Base-by-base conservation (phyloP, 1,139 yeast species). In the Protomyces pachydermus region DNA sequence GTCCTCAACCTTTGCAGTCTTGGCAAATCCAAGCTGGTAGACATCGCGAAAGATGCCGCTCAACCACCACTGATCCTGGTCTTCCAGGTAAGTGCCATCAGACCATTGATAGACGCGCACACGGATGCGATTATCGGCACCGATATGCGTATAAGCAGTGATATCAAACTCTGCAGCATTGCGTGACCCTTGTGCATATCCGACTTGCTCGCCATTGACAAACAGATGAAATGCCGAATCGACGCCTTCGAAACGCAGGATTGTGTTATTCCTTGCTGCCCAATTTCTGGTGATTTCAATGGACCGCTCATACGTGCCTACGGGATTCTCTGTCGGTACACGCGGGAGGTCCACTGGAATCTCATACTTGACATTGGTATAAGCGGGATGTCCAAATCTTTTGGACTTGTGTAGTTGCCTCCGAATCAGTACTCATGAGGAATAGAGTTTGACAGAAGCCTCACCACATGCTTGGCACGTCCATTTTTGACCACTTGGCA, bases 381-480 rank as follows among this genome's bases (percentile, higher is more conserved):
- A 76, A 37, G 69, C 72, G 1, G 79, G 79, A 1, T 66, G 65
- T 14, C 77, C 77, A 60, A 66, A 71, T 4, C 77, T 78, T 65
- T 75, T 77, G 20, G 75, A 66, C 67, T 42, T 42, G 25, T 42
- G 48, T 12, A 42, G 48, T 18, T 42, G 48, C 48, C 48, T 42
- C 23, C 20, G 4, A 6, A 42, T n/a, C 23, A 42, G 48, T 9
- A 42, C 18, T n/a, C n/a, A 42, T 18, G 12, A 23, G 10, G 48
- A 3, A 42, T 14, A 20, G 32, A 28, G 5, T 2, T 28, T 6
- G 32, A 2, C 8, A 28, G 32, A 37, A 9, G 16, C 16, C 14
- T 37, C 76, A 78, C 78, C 78, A 76, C 64, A 74, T 75, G 9
- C 78, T 77, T 2, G 79, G 78, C 16, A 76, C 79, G 0, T 62